Evolutionary conservation across 768 basidiomycete species (phyloP), one percentile per base, ranked within the genome.

Genomic region (Leccinum disarticulatum): DNA sequence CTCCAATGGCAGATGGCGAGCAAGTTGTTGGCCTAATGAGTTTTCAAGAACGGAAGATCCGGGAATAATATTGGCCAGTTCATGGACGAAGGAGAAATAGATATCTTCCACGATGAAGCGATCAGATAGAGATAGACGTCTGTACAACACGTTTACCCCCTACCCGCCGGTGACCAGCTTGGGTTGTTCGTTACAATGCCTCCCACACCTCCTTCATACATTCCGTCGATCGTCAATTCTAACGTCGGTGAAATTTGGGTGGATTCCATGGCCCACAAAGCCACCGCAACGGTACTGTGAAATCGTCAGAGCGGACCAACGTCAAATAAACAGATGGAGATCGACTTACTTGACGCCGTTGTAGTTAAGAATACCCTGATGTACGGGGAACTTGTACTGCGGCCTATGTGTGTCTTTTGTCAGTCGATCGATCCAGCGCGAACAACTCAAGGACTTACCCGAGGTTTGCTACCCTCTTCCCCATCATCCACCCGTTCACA

Each of bases 401-500:
- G 91, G 91, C 15, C 88, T 90, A 47, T 3, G 27, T 33, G 35
- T 22, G 27, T 17, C 55, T 28, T 57, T 31, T 36, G 58, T 64
- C 47, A 64, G 36, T 58, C 28, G 8, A 36, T 33, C 22, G n/a
- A 13, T 48, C 35, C n/a, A 14, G 25, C 6, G 3, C 52, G 41
- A 28, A 49, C 28, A 33, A 43, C 43, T 54, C 9, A 46, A 58
- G 35, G 14, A 70, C 80, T 59, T 61, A 84, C 89, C 88, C 87
- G 2, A 89, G 80, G 66, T 89, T 87, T 14, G 75, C 85, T n/a
- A 88, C 80, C 19, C 86, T 72, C 74, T 92, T 93, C 9, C 91
- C 92, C 83, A 90, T 90, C 83, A 88, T 87, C 92, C 92, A 94
- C 13, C 91, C 92, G 65, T 94, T 93, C 19, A 93, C 87, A 59